Percentiles rank a stretch among this genome's conserved stretches.
These are phyloP conservation scores for Talaromyces islandicus DNA, from an alignment of 2,329 filamentous ascomycete species.

Conservation along the genomic window DNA sequence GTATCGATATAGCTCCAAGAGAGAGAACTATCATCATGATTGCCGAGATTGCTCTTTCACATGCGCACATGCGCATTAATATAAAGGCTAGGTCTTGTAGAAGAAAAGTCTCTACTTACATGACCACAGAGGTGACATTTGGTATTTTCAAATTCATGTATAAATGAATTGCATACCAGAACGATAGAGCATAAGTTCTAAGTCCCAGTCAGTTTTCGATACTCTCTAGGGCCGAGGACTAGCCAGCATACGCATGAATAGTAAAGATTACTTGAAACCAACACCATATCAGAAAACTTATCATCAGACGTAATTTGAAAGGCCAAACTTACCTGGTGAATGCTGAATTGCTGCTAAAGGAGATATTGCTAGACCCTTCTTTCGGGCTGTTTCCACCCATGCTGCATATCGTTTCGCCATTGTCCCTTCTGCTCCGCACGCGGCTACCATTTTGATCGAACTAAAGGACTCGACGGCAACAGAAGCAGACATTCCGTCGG, in stretches of 20 bases:
- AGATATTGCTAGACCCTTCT: not conserved
- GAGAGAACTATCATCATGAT: constrained; percentile 12
- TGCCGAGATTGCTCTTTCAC: not conserved
- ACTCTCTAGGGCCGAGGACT: not conserved
- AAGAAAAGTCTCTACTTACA: not conserved
- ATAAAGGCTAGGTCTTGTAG: not conserved
- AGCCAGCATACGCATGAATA: not conserved
- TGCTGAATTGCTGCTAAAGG: not conserved
- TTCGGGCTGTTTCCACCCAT: not conserved
- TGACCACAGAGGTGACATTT: not conserved
- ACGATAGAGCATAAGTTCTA: not conserved
- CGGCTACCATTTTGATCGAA: constrained; percentile 39
- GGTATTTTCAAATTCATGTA: not conserved
- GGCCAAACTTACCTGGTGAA: not conserved
- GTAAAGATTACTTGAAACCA: not conserved
- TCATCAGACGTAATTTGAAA: not conserved
- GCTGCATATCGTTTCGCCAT: not conserved
- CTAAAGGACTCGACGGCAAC: constrained; percentile 38
- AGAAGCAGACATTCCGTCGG: constrained; percentile 30
- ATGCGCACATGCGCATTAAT: not conserved
- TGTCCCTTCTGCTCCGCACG: constrained; percentile 24
- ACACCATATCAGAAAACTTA: not conserved
- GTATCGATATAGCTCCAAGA: constrained; percentile 21
- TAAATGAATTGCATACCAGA: not conserved
- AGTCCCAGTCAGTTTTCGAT: not conserved